phyloP scores from a whole-genome alignment of 2,329 filamentous ascomycete species.

The Hypoxylon sp. region DNA sequence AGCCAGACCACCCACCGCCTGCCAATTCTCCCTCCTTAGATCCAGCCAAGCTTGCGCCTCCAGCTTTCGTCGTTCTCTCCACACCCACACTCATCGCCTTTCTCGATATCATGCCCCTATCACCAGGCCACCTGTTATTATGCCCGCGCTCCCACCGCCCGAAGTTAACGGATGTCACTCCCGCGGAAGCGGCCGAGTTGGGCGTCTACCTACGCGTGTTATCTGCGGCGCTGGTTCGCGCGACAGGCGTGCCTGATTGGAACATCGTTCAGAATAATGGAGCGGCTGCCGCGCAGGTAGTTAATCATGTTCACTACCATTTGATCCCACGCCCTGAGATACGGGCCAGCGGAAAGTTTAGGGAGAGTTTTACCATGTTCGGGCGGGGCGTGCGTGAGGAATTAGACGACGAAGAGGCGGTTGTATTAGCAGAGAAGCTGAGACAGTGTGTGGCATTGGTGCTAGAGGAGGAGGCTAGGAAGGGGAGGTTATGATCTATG shows the following conservation, averaged over 20 bases:
- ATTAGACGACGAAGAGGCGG: slow-evolving; percentile 81
- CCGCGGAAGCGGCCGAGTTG: slow-evolving; percentile 75
- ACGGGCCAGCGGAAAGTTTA: slow-evolving; percentile 65
- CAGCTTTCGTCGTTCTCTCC: slow-evolving; percentile 79
- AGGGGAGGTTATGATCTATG: slow-evolving; percentile 53
- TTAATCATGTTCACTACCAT: slow-evolving; percentile 95
- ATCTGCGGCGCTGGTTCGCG: slow-evolving; percentile 76
- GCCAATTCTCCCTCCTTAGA: slow-evolving; percentile 53
- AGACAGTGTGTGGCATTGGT: slow-evolving; percentile 65
- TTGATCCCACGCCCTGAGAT: slow-evolving; percentile 87
- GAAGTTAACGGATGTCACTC: slow-evolving; percentile 80
- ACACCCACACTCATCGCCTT: slow-evolving; percentile 86
- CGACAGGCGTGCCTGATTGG: slow-evolving; percentile 85
- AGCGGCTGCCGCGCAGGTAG: slow-evolving; percentile 88
- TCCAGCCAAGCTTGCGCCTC: slow-evolving; percentile 52
- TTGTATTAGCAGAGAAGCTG: slow-evolving; percentile 69
- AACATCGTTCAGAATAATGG: slow-evolving; percentile 98
- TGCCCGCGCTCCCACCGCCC: slow-evolving; percentile 82
- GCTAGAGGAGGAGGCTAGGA: slow-evolving; percentile 60
- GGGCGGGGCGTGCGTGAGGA: slow-evolving; percentile 80
- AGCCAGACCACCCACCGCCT: slow-evolving; percentile 61
- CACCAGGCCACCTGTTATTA: slow-evolving; percentile 85
- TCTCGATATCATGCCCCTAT: slow-evolving; percentile 92
- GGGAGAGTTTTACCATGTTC: slow-evolving; percentile 86
- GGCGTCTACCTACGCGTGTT: slow-evolving; percentile 79